phyloP scores from a whole-genome alignment of 306 rosid genomes.

The Dicorynia guianensis region DNA sequence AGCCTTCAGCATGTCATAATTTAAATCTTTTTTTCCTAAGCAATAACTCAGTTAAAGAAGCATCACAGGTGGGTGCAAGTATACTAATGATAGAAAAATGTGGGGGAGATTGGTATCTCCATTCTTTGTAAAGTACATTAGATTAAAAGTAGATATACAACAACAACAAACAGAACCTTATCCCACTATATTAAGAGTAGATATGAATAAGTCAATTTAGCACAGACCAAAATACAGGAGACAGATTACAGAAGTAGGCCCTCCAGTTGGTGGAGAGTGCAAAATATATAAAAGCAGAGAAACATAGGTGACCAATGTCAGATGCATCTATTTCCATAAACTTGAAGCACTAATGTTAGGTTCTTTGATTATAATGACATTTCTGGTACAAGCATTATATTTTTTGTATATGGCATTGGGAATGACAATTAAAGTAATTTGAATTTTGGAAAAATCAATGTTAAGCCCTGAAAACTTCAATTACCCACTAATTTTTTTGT shows the following conservation, averaged over 20 bases:
- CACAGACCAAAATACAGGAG: not conserved
- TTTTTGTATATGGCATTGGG: slow-evolving; percentile 7
- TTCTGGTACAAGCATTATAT: not conserved
- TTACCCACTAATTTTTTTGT: not conserved
- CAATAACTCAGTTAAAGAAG: slow-evolving; percentile 6
- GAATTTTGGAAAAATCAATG: slow-evolving; percentile 6
- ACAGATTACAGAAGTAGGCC: not conserved
- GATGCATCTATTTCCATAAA: slow-evolving; percentile 17
- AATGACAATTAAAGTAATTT: not conserved
- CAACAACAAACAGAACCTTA: too few relatives aligned
- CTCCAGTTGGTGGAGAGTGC: not conserved
- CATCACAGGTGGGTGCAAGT: not conserved
- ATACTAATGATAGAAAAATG: not conserved
- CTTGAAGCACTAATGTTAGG: slow-evolving; percentile 12
- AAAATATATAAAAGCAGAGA: not conserved
- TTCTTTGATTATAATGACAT: slow-evolving; percentile 20
- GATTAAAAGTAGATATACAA: not conserved
- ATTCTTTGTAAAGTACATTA: slow-evolving; percentile 10
- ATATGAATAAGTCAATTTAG: slow-evolving; percentile 9
- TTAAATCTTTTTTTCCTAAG: slow-evolving; percentile 1
- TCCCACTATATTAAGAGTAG: not conserved
- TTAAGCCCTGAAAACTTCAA: slow-evolving; percentile 4
- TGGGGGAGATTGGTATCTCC: not conserved
- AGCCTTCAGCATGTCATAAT: slow-evolving; percentile 17
- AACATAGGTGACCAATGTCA: not conserved